Evolutionary conservation across 2,329 filamentous ascomycete genomes (phyloP), one percentile per base, ranked within the genome.

Genomic region (Grosmannia clavigera): DNA sequence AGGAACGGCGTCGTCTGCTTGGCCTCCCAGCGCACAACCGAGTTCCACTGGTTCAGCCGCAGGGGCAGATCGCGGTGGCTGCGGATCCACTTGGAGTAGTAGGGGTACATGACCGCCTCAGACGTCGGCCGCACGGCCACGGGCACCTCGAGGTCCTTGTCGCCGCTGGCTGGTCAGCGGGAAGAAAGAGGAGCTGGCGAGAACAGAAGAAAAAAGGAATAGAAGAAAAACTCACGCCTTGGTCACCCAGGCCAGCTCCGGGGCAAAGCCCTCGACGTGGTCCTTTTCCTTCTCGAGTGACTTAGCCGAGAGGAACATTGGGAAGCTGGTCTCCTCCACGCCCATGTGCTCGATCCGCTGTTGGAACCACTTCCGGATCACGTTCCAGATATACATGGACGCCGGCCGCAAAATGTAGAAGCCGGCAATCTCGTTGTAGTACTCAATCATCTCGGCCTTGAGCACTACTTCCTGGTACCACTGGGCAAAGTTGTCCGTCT

Each of bases 401-500:
- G 81, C 73, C 10, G 65, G 58, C 63, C 90, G 92, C 72, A 95
- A 82, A 72, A 97, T 94, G 74, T 96, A 97, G 78, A 95, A 96
- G 56, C 92, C 90, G n/a, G 92, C 90, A 63, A 97, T 92, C 76
- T 96, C 88, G 70, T 74, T 66, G 72, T 96, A 97, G 82, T 96
- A 99, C 70, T 96, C 92, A 68, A 97, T 86, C 87, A 99, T 89
- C 72, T 96, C 90, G 67, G 90, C 90, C 82, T 99, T 99, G 70
- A 92, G 85, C 61, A 99, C 87, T 63, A 97, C 89, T 76, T 99
- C 92, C 76, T 96, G 90, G 75, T 99, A 99, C 94, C 94, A 99
- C 74, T 86, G 85, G 57, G 90, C 81, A 71, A 99, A 94, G 75
- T 97, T 90, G 55, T 88, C 86, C 56, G 86, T 79, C 75, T 96